Base-by-base conservation (phyloP, 306 rosid genomes). In the Quercus rubra region DNA sequence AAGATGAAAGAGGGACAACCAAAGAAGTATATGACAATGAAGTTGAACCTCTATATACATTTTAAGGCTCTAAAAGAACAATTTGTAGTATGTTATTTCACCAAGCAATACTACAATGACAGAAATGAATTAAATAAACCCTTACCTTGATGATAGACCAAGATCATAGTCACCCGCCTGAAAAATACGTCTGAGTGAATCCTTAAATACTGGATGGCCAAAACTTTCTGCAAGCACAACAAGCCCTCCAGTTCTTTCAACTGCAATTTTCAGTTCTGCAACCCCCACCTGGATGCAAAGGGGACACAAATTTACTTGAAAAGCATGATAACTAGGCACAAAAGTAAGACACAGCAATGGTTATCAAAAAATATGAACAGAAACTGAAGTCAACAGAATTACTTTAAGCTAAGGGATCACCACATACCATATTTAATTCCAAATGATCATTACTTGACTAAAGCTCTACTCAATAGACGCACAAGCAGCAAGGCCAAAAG, bases 191-290 rank as follows among this genome's bases (percentile, higher is more conserved):
- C 79, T 91, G 49, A 95, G 92, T 52, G 99, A 91, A 71, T 95
- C 97, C 87, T 91, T 95, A 77, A 95, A 95, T 56, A 95, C 97
- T 3, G 85, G 83, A 83, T 95, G 99, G 43, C 99, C 97, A 87
- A 93, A 95, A 93, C 99, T 95, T 84, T 95, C 99, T 33, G 98
- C 92, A 70, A 95, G 97, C 78, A 93, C 97, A 82, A 93, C 98
- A 70, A 95, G 90, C 79, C 99, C 99, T 55, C 99, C 99, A 13
- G 94, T 93, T 83, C 87, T 93, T 86, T 95, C 99, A 84, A 95
- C 93, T 30, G 93, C 97, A 81, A 89, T 87, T 89, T 95, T 95
- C 78, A 95, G 90, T 87, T 95, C 99, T 63, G 98, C 99, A 88
- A 95, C 87, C 20, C 99, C 99, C 82, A 95, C 98, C 99, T 95